Conservation (phyloP, 2,329 filamentous ascomycete genomes). For the Exophiala spinifera region DNA sequence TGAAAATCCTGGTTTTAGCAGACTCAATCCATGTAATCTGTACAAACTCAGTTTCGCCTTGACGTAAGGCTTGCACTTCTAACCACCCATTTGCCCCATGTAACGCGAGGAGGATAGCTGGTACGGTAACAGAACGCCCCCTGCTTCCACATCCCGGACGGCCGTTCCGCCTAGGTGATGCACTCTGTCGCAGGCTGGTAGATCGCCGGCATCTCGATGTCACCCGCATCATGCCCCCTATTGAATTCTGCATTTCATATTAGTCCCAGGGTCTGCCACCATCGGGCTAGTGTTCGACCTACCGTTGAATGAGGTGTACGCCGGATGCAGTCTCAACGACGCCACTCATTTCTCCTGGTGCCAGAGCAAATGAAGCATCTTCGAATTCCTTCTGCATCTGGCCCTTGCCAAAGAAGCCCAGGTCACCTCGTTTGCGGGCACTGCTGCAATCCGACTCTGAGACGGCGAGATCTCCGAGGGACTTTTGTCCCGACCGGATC, state of each 20-base stretch:
- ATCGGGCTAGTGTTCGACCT: constrained; percentile 32
- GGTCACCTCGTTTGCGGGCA: constrained; percentile 85
- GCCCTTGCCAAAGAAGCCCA: constrained; percentile 89
- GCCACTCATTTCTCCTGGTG: constrained; percentile 79
- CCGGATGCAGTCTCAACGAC: constrained; percentile 92
- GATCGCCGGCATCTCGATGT: background rate
- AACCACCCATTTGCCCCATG: no score
- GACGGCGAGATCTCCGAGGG: constrained; percentile 77
- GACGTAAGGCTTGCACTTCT: background rate
- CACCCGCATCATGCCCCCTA: constrained; percentile 4
- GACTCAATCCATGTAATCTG: background rate
- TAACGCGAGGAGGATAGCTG: no score
- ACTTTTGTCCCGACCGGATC: constrained; percentile 67
- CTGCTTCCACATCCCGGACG: background rate
- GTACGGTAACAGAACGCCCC: no score
- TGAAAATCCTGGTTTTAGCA: background rate
- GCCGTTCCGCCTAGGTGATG: background rate
- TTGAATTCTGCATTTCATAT: constrained; percentile 18
- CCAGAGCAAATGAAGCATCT: constrained; percentile 86
- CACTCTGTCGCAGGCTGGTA: background rate
- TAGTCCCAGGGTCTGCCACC: constrained; percentile 2
- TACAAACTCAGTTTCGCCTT: background rate
- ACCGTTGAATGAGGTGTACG: constrained; percentile 94
- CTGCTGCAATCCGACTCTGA: constrained; percentile 95
- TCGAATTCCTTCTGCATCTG: constrained; percentile 99